Evolutionary conservation across 2,329 filamentous ascomycete species (phyloP).

Genomic region (Colletotrichum cordylinicola): DNA sequence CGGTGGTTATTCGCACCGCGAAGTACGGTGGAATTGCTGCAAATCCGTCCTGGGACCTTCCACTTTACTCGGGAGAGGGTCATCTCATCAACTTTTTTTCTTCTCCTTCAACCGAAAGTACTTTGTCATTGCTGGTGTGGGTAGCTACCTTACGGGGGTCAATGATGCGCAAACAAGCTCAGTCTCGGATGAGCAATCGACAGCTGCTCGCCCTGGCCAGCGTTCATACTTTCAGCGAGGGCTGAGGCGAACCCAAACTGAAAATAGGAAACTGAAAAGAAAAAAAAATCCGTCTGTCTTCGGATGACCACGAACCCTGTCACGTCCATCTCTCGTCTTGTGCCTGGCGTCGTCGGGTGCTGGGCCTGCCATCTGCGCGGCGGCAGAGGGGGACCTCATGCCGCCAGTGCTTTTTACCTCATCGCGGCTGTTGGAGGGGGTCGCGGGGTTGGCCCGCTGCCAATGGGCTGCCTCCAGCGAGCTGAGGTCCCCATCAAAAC

Average conservation of each 20-base stretch:
- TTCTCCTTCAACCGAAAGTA: neutral
- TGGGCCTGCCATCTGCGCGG: neutral
- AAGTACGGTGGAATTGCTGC: neutral
- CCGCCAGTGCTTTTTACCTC: neutral
- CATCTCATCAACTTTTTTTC: neutral
- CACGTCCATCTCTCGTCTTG: neutral
- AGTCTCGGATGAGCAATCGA: neutral
- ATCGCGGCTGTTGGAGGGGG: neutral
- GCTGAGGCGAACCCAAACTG: neutral
- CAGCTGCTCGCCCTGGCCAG: neutral
- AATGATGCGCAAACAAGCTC: neutral
- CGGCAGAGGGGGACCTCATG: neutral
- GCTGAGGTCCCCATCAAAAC: neutral
- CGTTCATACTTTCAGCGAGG: neutral
- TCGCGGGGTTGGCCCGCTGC: slow-evolving; percentile 11
- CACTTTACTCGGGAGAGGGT: neutral
- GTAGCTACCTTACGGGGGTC: neutral
- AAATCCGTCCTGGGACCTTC: neutral
- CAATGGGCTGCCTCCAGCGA: slow-evolving; percentile 14
- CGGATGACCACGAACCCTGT: neutral
- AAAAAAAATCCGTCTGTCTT: neutral
- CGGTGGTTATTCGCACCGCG: neutral
- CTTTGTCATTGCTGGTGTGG: neutral
- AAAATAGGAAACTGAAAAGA: neutral
- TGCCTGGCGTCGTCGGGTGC: neutral